phyloP scores from a whole-genome alignment of 83 land plant genomes.

The Picea mariana region DNA sequence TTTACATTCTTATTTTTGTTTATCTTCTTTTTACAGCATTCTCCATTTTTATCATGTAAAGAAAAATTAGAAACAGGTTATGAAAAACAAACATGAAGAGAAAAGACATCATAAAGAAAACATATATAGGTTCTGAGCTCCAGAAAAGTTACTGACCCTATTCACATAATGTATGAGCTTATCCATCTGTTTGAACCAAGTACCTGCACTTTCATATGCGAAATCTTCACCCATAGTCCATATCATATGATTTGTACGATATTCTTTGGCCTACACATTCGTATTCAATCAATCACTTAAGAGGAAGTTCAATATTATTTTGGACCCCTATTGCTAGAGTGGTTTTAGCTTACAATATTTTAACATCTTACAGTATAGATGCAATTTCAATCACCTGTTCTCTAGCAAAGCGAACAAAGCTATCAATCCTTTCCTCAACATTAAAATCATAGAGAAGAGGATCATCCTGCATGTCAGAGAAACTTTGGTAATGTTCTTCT shows the following conservation, averaged over 20 bases:
- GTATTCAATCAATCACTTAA: not conserved
- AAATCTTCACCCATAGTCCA: constrained; percentile 95
- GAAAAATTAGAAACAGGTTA: too few relatives aligned
- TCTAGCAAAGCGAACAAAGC: constrained; percentile 67
- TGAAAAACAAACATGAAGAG: too few relatives aligned
- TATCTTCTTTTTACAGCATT: too few relatives aligned
- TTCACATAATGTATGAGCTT: constrained; percentile 96
- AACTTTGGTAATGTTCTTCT: not conserved
- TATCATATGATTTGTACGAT: constrained; percentile 89
- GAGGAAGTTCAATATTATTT: too few relatives aligned
- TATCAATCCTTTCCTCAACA: constrained; percentile 75
- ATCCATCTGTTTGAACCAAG: constrained; percentile 96
- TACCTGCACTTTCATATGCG: constrained; percentile 81
- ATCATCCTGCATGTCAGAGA: constrained; percentile 68
- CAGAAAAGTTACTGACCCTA: constrained; percentile 38
- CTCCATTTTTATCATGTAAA: too few relatives aligned
- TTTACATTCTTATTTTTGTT: too few relatives aligned
- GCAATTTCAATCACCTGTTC: constrained; percentile 36
- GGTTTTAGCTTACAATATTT: not conserved
- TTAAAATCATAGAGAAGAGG: constrained; percentile 81
- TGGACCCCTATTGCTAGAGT: not conserved
- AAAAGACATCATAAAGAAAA: too few relatives aligned
- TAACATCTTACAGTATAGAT: not conserved
- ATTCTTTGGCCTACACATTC: constrained; percentile 65
- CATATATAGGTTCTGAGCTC: too few relatives aligned